Conservation (phyloP, 2,329 filamentous ascomycete genomes). For the Arthrinium puccinioides region DNA sequence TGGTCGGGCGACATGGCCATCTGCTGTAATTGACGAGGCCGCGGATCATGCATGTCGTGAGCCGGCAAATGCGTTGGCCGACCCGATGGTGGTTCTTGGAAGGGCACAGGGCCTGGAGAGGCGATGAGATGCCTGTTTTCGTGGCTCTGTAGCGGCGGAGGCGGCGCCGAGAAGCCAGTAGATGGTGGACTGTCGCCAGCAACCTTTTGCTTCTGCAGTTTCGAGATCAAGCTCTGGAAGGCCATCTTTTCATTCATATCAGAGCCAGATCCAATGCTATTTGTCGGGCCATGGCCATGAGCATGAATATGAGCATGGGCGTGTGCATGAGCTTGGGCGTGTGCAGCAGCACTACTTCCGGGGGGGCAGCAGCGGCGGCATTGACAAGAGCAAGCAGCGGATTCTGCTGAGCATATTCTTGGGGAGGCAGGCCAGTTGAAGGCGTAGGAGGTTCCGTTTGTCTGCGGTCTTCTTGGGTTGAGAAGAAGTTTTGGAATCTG, state of each 20-base stretch:
- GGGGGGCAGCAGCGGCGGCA: slow-evolving; percentile 8
- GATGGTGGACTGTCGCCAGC: slow-evolving; percentile 36
- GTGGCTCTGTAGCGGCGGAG: slow-evolving; percentile 20
- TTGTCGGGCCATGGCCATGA: no score
- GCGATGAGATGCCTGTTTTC: slow-evolving; percentile 26
- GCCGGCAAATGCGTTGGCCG: slow-evolving; percentile 17
- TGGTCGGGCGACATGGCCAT: slow-evolving; percentile 41
- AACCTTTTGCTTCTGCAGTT: slow-evolving; percentile 59
- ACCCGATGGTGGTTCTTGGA: slow-evolving; percentile 28
- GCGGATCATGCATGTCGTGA: slow-evolving; percentile 47
- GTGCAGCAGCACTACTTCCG: no score
- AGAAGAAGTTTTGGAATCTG: slow-evolving; percentile 78
- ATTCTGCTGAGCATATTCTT: slow-evolving; percentile 12
- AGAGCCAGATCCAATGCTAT: no score
- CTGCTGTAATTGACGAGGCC: slow-evolving; percentile 25
- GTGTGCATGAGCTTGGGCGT: no score
- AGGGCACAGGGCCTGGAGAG: slow-evolving; percentile 43
- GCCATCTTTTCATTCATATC: slow-evolving; percentile 73
- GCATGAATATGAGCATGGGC: slow-evolving; percentile 10
- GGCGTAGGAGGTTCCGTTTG: slow-evolving; percentile 42
- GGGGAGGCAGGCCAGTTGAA: slow-evolving; percentile 15
- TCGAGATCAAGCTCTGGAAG: slow-evolving; percentile 74
- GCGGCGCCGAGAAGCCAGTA: slow-evolving; percentile 20
- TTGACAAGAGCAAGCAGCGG: slow-evolving; percentile 19
- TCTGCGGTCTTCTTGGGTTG: slow-evolving; percentile 46